Evolutionary conservation across 306 rosid genomes (phyloP), one percentile per base, ranked within the genome.

Genomic region (Sechiopsis laciniata): DNA sequence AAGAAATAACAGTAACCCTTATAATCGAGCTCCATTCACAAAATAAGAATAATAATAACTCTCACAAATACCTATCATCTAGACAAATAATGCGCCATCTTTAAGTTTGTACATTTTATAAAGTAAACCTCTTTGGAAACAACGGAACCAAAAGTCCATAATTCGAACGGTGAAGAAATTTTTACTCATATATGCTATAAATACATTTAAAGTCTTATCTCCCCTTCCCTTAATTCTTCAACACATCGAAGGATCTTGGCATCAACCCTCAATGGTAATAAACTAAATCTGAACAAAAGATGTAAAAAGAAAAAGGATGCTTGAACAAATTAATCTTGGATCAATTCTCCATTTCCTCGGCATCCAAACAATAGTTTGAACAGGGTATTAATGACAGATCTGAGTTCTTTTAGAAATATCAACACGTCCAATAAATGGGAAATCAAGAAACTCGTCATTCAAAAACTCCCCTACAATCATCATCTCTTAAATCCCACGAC

Each of bases 11-110:
- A 17, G 11, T 17, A 45, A 20, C 20, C 45, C 72, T 45, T 66
- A 11, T 22, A 17, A 53, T 20, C 16, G 50, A 65, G 46, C 71
- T 42, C 69, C 29, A 17, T 66, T 45, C 17, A 45, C 35, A 45
- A 66, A 45, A 66, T 35, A 66, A 20, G 55, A 66, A 66, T 11
- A 66, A 45, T 45, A 66, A 42, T 46, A 66, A 66, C 2, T 64
- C 53, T 45, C 35, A 68, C 6, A 46, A 50, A 21, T 22, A 48
- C 5, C 15, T 13, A 21, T 48, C 21, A 48, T 68, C 73, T 7
- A 68, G 56, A 14, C 42, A 37, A 46, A 68, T 68, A 7, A 14
- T 48, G 2, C 14, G 14, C 17, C 37, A 48, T 68, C 71, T 45
- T 69, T 12, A 50, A 22, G 19, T 12, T 69, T 40, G 17, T 69